phyloP scores from a whole-genome alignment of 2,329 filamentous ascomycete genomes.

The Setomelanomma holmii region DNA sequence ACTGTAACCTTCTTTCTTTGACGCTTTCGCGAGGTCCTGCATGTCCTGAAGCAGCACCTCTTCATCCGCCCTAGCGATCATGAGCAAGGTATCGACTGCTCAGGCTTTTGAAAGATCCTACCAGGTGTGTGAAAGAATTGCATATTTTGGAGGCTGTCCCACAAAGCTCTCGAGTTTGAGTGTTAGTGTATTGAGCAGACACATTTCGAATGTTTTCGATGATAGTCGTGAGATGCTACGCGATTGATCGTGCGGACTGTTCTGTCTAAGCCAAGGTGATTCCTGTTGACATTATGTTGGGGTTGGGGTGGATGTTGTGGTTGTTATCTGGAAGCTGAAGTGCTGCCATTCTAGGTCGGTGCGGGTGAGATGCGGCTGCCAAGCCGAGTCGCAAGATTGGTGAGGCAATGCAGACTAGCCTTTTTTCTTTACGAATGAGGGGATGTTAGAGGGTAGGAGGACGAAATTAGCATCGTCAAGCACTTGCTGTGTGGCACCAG shows the following conservation, averaged over 20 bases:
- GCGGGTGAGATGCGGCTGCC: background rate
- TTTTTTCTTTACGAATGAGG: background rate
- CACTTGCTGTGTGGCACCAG: too few relatives aligned
- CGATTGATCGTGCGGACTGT: too few relatives aligned
- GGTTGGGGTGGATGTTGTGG: too few relatives aligned
- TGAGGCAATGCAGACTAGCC: background rate
- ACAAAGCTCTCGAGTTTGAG: conserved; percentile 1
- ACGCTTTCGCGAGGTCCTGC: background rate
- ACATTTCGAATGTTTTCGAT: background rate
- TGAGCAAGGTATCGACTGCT: too few relatives aligned
- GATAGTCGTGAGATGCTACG: too few relatives aligned
- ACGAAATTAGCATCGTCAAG: too few relatives aligned
- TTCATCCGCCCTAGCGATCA: background rate
- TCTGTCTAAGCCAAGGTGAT: too few relatives aligned
- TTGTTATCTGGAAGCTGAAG: too few relatives aligned
- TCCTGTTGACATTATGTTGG: too few relatives aligned
- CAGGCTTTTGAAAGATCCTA: background rate
- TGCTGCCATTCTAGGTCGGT: too few relatives aligned
- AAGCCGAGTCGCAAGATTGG: background rate
- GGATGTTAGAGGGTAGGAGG: too few relatives aligned
- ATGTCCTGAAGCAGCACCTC: background rate
- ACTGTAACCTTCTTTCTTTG: background rate
- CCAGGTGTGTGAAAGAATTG: background rate
- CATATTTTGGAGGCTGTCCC: background rate
- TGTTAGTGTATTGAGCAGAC: background rate